Evolutionary conservation across 768 basidiomycete genomes (phyloP).

Genomic region (Pholiota molesta): DNA sequence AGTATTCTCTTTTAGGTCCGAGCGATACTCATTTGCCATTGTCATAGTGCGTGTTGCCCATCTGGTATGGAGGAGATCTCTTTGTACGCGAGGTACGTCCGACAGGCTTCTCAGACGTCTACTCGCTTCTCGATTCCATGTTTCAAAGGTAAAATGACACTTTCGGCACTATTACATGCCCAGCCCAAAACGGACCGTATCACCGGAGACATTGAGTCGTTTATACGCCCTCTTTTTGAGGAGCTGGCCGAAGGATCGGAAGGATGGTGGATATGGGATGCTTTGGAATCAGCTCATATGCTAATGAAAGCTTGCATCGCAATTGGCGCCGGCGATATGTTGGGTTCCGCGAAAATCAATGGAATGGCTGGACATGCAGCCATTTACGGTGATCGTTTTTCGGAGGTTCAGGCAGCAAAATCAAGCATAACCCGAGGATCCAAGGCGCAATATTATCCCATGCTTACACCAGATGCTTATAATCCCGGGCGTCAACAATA

Average conservation of each 20-base stretch:
- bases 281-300: conserved; percentile 24
- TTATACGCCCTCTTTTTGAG: conserved; percentile 27
- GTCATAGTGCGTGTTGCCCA: too few relatives aligned
- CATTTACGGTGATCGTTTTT: conserved; percentile 33
- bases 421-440: conserved; percentile 22
- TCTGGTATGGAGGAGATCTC: too few relatives aligned
- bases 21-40: too few relatives aligned
- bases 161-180: too few relatives aligned
- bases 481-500: conserved; percentile 27
- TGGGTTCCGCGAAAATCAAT: conserved; percentile 35
- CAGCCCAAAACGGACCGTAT: too few relatives aligned
- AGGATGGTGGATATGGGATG: conserved; percentile 39
- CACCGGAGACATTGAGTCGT: conserved; percentile 31
- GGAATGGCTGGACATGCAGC: conserved; percentile 32
- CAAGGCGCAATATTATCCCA: conserved; percentile 32
- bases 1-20: too few relatives aligned
- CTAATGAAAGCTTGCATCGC: background rate
- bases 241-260: conserved; percentile 29
- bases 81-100: too few relatives aligned
- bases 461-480: conserved; percentile 13
- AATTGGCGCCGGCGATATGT: conserved; percentile 33
- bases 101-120: too few relatives aligned
- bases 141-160: too few relatives aligned
- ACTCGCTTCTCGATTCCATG: too few relatives aligned
- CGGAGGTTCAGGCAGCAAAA: conserved; percentile 26